Evolutionary conservation across 2,329 filamentous ascomycete genomes (phyloP).

Genomic region (Penicillium sp.): DNA sequence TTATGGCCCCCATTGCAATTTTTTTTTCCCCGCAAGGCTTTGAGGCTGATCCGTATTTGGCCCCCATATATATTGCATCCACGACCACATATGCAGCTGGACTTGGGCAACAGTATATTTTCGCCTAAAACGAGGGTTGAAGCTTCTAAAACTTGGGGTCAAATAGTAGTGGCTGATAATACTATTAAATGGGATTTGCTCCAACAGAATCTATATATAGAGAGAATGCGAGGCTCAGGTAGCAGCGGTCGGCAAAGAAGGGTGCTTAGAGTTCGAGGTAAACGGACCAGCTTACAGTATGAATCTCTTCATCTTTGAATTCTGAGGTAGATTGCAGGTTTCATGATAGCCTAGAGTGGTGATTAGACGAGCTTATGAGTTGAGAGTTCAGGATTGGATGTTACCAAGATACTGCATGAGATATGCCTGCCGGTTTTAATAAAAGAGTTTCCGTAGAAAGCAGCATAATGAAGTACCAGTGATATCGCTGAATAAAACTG

Average conservation of each 20-base stretch:
- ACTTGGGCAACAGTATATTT: background rate
- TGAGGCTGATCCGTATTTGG: background rate
- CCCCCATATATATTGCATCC: background rate
- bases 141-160: no score
- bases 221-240: slow-evolving; percentile 12
- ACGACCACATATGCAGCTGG: background rate
- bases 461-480: slow-evolving; percentile 15
- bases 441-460: background rate
- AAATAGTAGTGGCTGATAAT: no score
- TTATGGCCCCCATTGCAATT: background rate
- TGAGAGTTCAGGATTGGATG: slow-evolving; percentile 25
- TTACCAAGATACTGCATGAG: slow-evolving; percentile 27
- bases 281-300: slow-evolving; percentile 28
- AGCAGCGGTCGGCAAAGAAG: slow-evolving; percentile 23
- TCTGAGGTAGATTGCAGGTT: background rate
- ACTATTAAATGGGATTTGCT: background rate
- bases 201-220: no score
- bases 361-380: slow-evolving; percentile 28
- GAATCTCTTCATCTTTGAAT: slow-evolving; percentile 20
- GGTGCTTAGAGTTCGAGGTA: slow-evolving; percentile 27
- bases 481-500: slow-evolving; percentile 27
- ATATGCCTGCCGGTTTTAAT: slow-evolving; percentile 22
- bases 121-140: no score
- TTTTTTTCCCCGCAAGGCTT: background rate
- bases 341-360: slow-evolving; percentile 24